phyloP scores from a whole-genome alignment of 2,329 filamentous ascomycete genomes.

The Fusarium sp. region DNA sequence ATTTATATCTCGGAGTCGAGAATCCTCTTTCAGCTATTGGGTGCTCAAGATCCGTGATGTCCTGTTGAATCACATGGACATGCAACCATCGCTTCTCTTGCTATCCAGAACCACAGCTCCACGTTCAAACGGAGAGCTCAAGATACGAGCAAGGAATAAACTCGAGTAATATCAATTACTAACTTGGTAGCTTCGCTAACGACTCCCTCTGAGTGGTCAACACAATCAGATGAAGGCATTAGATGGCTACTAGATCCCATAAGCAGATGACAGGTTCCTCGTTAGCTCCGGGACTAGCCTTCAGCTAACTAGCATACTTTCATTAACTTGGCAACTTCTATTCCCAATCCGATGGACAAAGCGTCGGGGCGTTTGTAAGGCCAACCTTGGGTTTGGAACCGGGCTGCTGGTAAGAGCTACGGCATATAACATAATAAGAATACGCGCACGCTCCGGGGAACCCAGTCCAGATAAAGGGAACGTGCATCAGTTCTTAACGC shows the following conservation, averaged over 20 bases:
- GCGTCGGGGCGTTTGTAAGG: background rate
- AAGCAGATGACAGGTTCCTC: too few species aligned
- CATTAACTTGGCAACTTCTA: background rate
- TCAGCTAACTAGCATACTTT: background rate
- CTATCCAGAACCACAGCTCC: too few species aligned
- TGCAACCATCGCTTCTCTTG: background rate
- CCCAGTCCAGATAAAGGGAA: accelerated
- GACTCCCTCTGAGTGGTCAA: background rate
- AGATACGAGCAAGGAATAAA: background rate
- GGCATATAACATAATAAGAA: background rate
- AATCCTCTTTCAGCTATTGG: background rate
- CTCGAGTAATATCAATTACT: accelerated
- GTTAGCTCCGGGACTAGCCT: background rate
- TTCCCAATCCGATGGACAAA: background rate
- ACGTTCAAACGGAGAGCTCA: background rate
- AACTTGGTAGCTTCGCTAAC: background rate
- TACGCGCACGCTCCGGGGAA: background rate
- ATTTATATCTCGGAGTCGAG: accelerated
- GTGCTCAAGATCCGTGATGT: background rate
- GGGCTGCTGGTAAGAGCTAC: background rate
- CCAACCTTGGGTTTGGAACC: background rate
- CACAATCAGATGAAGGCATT: background rate
- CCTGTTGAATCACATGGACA: background rate
- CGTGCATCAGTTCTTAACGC: background rate
- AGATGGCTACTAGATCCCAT: too few species aligned